Evolutionary conservation across 2,329 filamentous ascomycete species (phyloP), one percentile per base, ranked within the genome.

Genomic region (Colletotrichum tabaci): DNA sequence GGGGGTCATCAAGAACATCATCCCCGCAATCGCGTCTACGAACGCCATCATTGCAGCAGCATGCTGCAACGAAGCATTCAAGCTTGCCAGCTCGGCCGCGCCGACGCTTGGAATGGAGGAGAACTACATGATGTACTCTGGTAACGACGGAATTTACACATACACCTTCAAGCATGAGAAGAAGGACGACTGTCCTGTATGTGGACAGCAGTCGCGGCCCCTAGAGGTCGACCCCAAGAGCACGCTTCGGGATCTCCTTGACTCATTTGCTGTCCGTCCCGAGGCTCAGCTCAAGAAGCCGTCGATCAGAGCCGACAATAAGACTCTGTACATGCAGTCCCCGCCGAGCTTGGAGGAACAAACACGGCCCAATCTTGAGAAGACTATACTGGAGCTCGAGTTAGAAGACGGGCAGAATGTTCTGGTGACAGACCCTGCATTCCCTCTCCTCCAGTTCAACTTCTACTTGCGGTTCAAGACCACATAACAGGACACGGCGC

Each of bases 111-210:
- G 93, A 15, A 87, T 90, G 74, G 91, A 92, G 55, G 92, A 92
- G 67, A 97, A 98, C 81, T 99, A 99, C 84, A 98, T 98, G 95
- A 98, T 98, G 94, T 99, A 99, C 82, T 98, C 94, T 15, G 96
- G 97, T 57, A 95, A 98, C 78, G 96, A 97, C 78, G 90, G 93
- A 75, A 93, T 99, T 75, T 99, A 99, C 85, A 99, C 96, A 0
- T 98, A 98, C 82, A 99, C 96, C 0, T 99, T 98, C 81, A 92
- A 95, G 78, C 95, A 98, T 78, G 93, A 98, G 83, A 94, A 93
- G 85, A 98, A 98, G 82, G 89, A 92, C 18, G 96, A 98, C 82
- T 99, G 96, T 75, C 95, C 96, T 2, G 96, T 98, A 8, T 99
- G 96, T 79, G 95, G 96, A 21, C 93, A 94, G 64, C 84, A 94